These are phyloP conservation scores for Clitopilus passeckerianus DNA, from an alignment of 768 basidiomycete genomes.

Conservation along the genomic window DNA sequence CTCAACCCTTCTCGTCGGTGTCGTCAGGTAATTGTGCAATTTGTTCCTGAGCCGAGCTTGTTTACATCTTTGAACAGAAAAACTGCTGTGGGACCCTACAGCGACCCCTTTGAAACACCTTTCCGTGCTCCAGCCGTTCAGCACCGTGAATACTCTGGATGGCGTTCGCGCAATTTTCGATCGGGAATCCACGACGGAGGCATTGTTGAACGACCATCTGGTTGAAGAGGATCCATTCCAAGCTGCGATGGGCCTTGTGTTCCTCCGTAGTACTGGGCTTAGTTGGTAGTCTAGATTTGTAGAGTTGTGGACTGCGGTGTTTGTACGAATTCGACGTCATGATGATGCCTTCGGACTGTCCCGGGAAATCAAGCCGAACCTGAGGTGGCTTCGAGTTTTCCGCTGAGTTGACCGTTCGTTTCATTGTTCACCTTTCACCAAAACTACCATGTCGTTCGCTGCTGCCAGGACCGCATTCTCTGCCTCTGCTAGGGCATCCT, in stretches of 20 bases:
- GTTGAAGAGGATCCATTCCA: constrained; percentile 33
- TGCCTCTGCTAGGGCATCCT: constrained; percentile 24
- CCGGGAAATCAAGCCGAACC: not conserved
- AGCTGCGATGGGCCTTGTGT: constrained; percentile 43
- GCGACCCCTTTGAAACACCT: constrained; percentile 29
- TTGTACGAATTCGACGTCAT: constrained; percentile 2
- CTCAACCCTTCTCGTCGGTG: no score
- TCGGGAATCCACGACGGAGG: constrained; percentile 19
- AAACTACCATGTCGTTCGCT: constrained; percentile 31
- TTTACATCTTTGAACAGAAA: not conserved
- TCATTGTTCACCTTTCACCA: constrained; percentile 2
- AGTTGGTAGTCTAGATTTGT: constrained; percentile 19
- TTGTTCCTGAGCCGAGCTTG: not conserved
- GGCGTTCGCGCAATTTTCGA: constrained; percentile 15
- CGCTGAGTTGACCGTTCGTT: constrained; percentile 14
- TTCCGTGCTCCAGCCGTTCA: constrained; percentile 22
- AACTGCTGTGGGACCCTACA: not conserved
- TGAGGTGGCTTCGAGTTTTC: constrained; percentile 1
- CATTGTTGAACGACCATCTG: constrained; percentile 28
- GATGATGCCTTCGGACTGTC: not conserved
- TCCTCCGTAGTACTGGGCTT: constrained; percentile 33
- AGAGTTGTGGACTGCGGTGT: not conserved
- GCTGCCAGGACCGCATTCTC: constrained; percentile 28
- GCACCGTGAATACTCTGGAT: constrained; percentile 9
- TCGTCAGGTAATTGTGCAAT: no score